These are phyloP conservation scores for Tieghemostelium lacteum DNA, from an alignment of 78 protist species.

Conservation along the genomic window DNA sequence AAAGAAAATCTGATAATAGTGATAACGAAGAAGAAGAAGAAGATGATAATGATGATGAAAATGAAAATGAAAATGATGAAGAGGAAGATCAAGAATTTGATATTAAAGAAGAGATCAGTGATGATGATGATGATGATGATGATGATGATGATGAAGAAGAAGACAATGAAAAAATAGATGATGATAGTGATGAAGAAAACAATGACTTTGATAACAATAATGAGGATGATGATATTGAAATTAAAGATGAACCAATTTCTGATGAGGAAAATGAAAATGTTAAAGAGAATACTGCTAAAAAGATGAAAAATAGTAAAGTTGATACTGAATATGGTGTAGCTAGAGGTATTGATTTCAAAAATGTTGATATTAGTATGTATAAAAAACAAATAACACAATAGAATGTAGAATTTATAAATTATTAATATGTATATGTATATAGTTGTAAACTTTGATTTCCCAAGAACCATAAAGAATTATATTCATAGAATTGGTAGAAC, in stretches of 20 bases:
- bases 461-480: constrained; percentile 84
- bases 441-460: constrained; percentile 91
- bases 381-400: too few species aligned
- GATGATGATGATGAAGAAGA: constrained; percentile 25
- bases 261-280: constrained; percentile 6
- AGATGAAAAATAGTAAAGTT: constrained; percentile 8
- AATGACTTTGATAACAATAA: constrained; percentile 9
- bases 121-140: constrained; percentile 5
- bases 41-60: constrained; percentile 38
- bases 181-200: constrained; percentile 10
- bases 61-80: constrained; percentile 9
- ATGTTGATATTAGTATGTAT: constrained; percentile 78
- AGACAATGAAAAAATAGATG: constrained; percentile 1
- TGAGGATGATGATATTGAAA: constrained; percentile 5
- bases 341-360: constrained; percentile 91
- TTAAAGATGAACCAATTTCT: background rate
- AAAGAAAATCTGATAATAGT: constrained; percentile 9
- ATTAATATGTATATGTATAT: too few species aligned
- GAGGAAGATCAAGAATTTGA: constrained; percentile 18
- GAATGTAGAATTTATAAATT: too few species aligned
- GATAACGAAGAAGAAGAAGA: constrained; percentile 3
- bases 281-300: background rate
- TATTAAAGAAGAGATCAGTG: background rate
- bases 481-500: constrained; percentile 91
- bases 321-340: constrained; percentile 81